Evolutionary conservation across 2,329 filamentous ascomycete genomes (phyloP).

Genomic region (Beauveria brongniartii): DNA sequence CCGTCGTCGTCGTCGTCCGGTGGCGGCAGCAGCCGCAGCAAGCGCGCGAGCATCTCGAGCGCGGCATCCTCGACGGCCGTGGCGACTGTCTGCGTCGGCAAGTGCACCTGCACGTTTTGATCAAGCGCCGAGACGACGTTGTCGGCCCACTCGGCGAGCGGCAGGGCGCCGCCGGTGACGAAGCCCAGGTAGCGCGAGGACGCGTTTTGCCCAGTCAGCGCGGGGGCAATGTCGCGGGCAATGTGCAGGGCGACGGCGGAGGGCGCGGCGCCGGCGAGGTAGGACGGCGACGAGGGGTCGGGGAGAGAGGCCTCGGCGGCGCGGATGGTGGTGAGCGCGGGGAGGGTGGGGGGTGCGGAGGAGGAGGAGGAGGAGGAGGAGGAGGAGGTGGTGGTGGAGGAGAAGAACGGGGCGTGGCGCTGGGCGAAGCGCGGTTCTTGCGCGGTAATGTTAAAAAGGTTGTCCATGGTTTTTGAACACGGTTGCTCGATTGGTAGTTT

Average conservation of each 20-base stretch:
- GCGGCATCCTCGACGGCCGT: constrained; percentile 71
- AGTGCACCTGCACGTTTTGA: constrained; percentile 77
- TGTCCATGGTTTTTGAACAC: not conserved
- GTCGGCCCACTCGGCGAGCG: constrained; percentile 74
- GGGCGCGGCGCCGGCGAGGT: constrained; percentile 23
- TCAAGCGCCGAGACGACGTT: constrained; percentile 74
- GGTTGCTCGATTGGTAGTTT: not conserved
- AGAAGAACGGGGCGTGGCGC: constrained; percentile 12
- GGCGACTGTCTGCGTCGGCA: constrained; percentile 65
- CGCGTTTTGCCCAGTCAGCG: constrained; percentile 57
- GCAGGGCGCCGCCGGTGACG: constrained; percentile 73
- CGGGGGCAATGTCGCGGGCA: constrained; percentile 40
- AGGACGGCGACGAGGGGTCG: constrained; percentile 18
- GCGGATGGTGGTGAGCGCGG: constrained; percentile 24
- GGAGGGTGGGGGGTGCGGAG: constrained; percentile 29
- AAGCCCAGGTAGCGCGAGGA: constrained; percentile 77
- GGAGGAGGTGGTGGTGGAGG: too few species aligned
- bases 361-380: constrained; percentile 1
- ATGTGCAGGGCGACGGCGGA: constrained; percentile 34
- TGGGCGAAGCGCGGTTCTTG: constrained; percentile 16
- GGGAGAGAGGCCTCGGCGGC: constrained; percentile 34
- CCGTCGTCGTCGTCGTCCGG: too few species aligned
- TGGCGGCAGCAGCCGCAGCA: constrained; percentile 46
- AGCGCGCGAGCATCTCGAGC: constrained; percentile 57
- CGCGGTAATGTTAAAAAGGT: not conserved